Base-by-base conservation (phyloP, 2,329 filamentous ascomycete genomes). In the Pestalotiopsis sp. region DNA sequence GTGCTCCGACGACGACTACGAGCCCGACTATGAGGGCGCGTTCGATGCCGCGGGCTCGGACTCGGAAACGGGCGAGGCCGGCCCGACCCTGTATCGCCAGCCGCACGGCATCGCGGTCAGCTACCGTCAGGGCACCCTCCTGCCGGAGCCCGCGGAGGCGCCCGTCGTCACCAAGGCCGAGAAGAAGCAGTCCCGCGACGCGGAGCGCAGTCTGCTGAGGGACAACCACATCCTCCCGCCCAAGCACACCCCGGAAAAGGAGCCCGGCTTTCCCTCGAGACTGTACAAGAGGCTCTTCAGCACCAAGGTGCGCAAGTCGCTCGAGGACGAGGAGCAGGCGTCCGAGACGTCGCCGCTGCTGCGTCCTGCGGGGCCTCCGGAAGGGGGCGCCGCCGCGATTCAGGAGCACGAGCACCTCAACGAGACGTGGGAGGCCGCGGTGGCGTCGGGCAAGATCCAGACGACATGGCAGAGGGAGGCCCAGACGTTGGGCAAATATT, bases 401-500 rank as follows among this genome's bases (percentile, higher is more conserved):
- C 83, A 83, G 68, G 83, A 81, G 4, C 82, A 85, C 4, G 88
- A 89, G 60, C 84, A 87, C 65, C 84, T 95, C 65, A 89, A 92
- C 73, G 86, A 90, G 74, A 91, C 93, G 76, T 97, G 94, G 94
- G 91, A 95, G 71, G 92, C 94, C 70, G 95, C 95, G 0, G 92
- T 98, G 12, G 87, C 89, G 0, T 88, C 92, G 0, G 94, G 94
- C 12, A 88, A 90, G 76, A 95, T 98, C 72, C 91, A 91, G 66
- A 98, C 95, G 4, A 97, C 94, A 4, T 98, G 95, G 94, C 91
- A 92, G 79, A 90, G 95, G 71, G 95, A 98, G 83, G 86, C 92
- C 57, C 94, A 95, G 82, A 94, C 94, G 1, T 86, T 98, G 56
- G 83, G 87, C 38, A 85, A 87, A 71, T 95, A 95, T 77, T 91